A percentile compares a stretch with the other conserved stretches of the same genome.
phyloP scores from a whole-genome alignment of 208 protist species.

The Wallacemonas sp. region DNA sequence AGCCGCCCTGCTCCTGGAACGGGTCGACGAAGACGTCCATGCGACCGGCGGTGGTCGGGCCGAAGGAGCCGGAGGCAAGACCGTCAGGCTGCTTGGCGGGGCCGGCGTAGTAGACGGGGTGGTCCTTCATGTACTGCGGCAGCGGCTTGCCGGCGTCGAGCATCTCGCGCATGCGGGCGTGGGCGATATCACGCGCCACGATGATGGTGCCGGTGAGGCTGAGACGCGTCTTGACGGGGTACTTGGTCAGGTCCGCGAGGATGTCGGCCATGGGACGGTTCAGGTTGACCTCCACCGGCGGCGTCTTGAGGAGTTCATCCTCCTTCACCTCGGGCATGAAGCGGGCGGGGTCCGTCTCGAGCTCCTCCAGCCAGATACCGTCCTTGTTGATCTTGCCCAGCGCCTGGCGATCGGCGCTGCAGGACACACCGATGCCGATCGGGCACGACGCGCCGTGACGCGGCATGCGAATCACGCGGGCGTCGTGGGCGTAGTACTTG shows the following conservation, averaged over 20 bases:
- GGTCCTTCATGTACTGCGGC: slow-evolving; percentile 94
- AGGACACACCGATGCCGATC: slow-evolving; percentile 96
- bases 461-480: slow-evolving; percentile 93
- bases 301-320: slow-evolving; percentile 63
- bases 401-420: slow-evolving; percentile 95
- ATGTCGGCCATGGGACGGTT: slow-evolving; percentile 93
- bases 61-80: slow-evolving; percentile 94
- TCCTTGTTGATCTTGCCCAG: slow-evolving; percentile 95
- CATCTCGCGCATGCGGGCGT: slow-evolving; percentile 94
- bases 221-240: slow-evolving; percentile 93
- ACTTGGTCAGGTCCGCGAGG: slow-evolving; percentile 72
- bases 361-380: slow-evolving; percentile 95
- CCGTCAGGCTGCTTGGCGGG: slow-evolving; percentile 97
- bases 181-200: slow-evolving; percentile 97
- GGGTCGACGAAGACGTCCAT: slow-evolving; percentile 96
- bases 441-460: slow-evolving; percentile 92
- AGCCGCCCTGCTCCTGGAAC: slow-evolving; percentile 92
- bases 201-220: slow-evolving; percentile 95
- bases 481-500: slow-evolving; percentile 98
- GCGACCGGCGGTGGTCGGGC: slow-evolving; percentile 96
- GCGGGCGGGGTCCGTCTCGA: slow-evolving; percentile 94
- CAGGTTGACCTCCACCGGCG: slow-evolving; percentile 91
- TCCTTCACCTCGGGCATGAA: slow-evolving; percentile 93
- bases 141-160: slow-evolving; percentile 87
- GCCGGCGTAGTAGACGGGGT: slow-evolving; percentile 97